These are phyloP conservation scores for Solanum tacnaense DNA, from an alignment of 257 asterid species.

Conservation along the genomic window DNA sequence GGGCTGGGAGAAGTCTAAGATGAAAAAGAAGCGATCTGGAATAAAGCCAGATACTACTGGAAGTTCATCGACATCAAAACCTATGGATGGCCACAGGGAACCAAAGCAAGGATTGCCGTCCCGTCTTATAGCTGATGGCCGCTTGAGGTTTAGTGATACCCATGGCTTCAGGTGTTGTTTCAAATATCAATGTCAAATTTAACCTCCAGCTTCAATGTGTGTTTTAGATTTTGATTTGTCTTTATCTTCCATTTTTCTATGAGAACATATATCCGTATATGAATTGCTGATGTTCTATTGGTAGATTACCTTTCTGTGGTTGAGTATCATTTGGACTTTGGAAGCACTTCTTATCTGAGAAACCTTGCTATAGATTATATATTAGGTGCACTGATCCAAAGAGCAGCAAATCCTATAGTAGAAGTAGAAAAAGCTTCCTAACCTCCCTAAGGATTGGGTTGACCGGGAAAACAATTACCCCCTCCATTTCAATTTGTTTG, in stretches of 20 bases:
- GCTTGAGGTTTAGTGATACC: slow-evolving; percentile 57
- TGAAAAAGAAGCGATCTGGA: slow-evolving; percentile 90
- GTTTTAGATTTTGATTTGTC: not conserved
- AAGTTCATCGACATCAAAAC: slow-evolving; percentile 35
- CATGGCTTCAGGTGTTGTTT: slow-evolving; percentile 60
- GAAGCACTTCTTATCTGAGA: not conserved
- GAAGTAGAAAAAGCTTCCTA: not conserved
- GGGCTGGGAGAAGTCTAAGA: slow-evolving; percentile 92
- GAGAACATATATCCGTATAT: not conserved
- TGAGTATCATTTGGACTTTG: not conserved
- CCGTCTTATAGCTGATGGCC: slow-evolving; percentile 52
- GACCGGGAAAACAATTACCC: not conserved
- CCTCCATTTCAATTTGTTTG: not conserved
- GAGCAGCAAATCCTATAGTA: not conserved
- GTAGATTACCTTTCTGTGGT: not conserved
- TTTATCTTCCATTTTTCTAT: not conserved
- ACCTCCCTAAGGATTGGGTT: not conserved
- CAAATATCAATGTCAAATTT: not conserved
- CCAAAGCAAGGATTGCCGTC: slow-evolving; percentile 59
- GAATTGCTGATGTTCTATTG: not conserved
- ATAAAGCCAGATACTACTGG: slow-evolving; percentile 56
- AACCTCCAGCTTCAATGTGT: not conserved
- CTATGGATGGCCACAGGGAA: slow-evolving; percentile 61
- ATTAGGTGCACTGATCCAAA: not conserved
- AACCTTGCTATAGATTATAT: not conserved